Conservation (phyloP, 192 early-diverging fungal species). For the Coemansia sp. region DNA sequence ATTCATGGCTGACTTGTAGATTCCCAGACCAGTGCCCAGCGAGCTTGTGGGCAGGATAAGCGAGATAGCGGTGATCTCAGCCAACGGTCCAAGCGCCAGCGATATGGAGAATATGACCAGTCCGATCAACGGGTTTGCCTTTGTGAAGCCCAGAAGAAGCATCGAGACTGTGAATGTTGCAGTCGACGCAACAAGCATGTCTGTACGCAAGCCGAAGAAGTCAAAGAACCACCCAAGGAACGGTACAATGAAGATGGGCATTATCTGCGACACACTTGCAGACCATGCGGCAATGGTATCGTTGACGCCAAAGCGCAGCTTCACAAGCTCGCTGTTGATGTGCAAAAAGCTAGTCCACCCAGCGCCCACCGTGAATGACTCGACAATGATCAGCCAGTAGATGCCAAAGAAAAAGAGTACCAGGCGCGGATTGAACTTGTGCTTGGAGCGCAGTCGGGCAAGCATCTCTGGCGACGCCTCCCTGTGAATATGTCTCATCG, state of each 20-base stretch:
- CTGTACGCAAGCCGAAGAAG: slow-evolving; percentile 62
- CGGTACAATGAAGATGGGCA: slow-evolving; percentile 70
- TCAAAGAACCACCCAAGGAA: slow-evolving; percentile 73
- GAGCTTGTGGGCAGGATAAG: slow-evolving; percentile 60
- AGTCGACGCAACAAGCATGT: slow-evolving; percentile 41
- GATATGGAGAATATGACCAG: slow-evolving; percentile 61
- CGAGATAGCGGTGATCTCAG: slow-evolving; percentile 62
- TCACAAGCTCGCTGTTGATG: slow-evolving; percentile 73
- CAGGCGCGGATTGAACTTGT: slow-evolving; percentile 58
- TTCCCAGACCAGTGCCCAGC: slow-evolving; percentile 61
- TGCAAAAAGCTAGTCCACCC: slow-evolving; percentile 69
- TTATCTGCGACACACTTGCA: slow-evolving; percentile 66
- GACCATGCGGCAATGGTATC: slow-evolving; percentile 65
- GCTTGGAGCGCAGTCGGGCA: slow-evolving; percentile 53
- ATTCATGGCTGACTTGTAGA: slow-evolving; percentile 67
- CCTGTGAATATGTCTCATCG: slow-evolving; percentile 52
- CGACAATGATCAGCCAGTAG: slow-evolving; percentile 62
- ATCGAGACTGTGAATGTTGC: slow-evolving; percentile 42
- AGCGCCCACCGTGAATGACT: slow-evolving; percentile 63
- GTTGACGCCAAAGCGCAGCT: slow-evolving; percentile 64
- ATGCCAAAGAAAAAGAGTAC: slow-evolving; percentile 60
- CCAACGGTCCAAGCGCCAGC: slow-evolving; percentile 61
- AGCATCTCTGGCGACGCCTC: slow-evolving; percentile 23
- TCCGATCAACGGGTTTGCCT: slow-evolving; percentile 57
- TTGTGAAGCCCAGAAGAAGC: slow-evolving; percentile 60